A percentile compares a stretch with the other conserved stretches of the same genome.
phyloP scores from a whole-genome alignment of 768 basidiomycete species.

The Paxillus rubicundulus region DNA sequence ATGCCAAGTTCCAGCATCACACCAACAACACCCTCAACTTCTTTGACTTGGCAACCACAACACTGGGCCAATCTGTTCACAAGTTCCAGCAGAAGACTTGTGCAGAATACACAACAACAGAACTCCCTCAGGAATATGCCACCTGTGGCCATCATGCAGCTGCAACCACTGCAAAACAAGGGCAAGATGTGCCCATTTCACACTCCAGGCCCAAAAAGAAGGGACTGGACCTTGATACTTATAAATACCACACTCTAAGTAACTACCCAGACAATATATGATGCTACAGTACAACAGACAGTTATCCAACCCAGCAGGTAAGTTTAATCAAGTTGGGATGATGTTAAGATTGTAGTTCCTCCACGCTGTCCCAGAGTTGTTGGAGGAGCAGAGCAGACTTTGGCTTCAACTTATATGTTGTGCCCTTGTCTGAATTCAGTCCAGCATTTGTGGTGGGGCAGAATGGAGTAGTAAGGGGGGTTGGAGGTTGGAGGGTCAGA shows the following conservation, averaged over 20 bases:
- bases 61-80: constrained; percentile 15
- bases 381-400: too few relatives aligned
- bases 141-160: not conserved
- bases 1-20: constrained; percentile 34
- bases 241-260: constrained; percentile 14
- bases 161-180: not conserved
- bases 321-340: not conserved
- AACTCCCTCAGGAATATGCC: constrained; percentile 10
- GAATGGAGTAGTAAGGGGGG: too few relatives aligned
- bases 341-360: too few relatives aligned
- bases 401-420: too few relatives aligned
- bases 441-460: too few relatives aligned
- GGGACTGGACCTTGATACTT: constrained; percentile 11
- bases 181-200: not conserved
- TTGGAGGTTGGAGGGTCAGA: too few relatives aligned
- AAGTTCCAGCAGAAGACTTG: constrained; percentile 22
- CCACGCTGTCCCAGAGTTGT: too few relatives aligned
- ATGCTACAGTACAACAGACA: constrained; percentile 33
- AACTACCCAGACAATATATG: constrained; percentile 14
- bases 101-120: constrained; percentile 19
- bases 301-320: constrained; percentile 37
- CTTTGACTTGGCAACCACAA: constrained; percentile 19
- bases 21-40: constrained; percentile 16
- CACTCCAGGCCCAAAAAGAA: not conserved
- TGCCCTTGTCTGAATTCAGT: too few relatives aligned